A percentile compares a stretch with the other conserved stretches of the same genome.
These are phyloP conservation scores for Aegilops umbellulata DNA, from an alignment of 176 grass and related monocot genomes.

Conservation along the genomic window DNA sequence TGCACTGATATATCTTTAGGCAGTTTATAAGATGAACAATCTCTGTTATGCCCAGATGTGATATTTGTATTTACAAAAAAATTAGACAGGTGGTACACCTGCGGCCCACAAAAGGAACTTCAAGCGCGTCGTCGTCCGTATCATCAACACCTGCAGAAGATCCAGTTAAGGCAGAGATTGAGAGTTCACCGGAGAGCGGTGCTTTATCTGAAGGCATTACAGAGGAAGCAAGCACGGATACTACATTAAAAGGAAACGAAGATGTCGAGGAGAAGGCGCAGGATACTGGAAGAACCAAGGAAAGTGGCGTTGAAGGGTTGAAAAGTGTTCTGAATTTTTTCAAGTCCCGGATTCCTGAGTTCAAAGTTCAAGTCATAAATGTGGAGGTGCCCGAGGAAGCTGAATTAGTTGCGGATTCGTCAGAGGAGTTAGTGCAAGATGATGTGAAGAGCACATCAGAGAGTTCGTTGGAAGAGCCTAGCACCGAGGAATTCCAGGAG, in stretches of 20 bases:
- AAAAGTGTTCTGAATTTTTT: constrained; percentile 74
- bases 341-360: constrained; percentile 74
- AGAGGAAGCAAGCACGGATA: constrained; percentile 36
- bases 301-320: constrained; percentile 53
- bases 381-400: constrained; percentile 53
- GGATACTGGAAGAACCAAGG: constrained; percentile 41
- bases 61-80: constrained; percentile 49
- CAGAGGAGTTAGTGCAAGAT: constrained; percentile 62
- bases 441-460: constrained; percentile 53
- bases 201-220: constrained; percentile 22
- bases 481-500: constrained; percentile 42
- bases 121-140: constrained; percentile 26
- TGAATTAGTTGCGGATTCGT: constrained; percentile 46
- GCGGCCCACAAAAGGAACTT: constrained; percentile 60
- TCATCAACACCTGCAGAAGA: constrained; percentile 32
- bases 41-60: constrained; percentile 25
- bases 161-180: constrained; percentile 34
- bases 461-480: constrained; percentile 39
- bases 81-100: constrained; percentile 86
- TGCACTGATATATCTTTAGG: constrained; percentile 40
- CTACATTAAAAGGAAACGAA: constrained; percentile 34
- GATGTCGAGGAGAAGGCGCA: constrained; percentile 40
- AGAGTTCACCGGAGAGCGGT: constrained; percentile 32
- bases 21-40: background rate
- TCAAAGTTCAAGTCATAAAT: constrained; percentile 70